phyloP scores from a whole-genome alignment of 768 basidiomycete genomes.

The Scleroderma citrinum region DNA sequence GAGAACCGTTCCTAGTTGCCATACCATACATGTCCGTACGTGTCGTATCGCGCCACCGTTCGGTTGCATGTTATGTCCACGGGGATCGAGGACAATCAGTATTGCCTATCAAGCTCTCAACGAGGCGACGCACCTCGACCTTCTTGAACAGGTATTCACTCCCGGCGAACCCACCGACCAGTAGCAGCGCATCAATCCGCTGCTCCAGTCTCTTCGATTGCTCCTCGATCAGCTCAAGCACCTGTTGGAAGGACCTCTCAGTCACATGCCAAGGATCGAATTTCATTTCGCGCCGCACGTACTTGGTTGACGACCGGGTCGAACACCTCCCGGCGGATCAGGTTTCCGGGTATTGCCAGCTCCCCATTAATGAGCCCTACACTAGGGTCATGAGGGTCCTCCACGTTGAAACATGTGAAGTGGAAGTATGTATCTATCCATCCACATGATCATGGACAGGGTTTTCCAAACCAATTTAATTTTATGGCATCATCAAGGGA shows the following conservation, averaged over 20 bases:
- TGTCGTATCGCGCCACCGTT: background rate
- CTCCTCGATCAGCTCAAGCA: constrained; percentile 71
- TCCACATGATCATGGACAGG: too few relatives aligned
- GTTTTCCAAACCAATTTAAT: too few relatives aligned
- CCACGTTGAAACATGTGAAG: constrained; percentile 86
- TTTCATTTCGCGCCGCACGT: constrained; percentile 10
- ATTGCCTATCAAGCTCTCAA: background rate
- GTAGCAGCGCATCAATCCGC: constrained; percentile 73
- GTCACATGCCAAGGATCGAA: constrained; percentile 3
- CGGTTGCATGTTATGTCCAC: background rate
- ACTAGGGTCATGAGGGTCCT: constrained; percentile 72
- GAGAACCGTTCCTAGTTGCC: constrained; percentile 57
- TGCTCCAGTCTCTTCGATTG: constrained; percentile 65
- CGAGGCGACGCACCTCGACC: constrained; percentile 52
- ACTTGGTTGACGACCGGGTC: constrained; percentile 83
- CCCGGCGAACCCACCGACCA: constrained; percentile 87
- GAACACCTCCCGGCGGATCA: constrained; percentile 79
- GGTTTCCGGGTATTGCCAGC: constrained; percentile 72
- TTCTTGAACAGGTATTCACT: constrained; percentile 79
- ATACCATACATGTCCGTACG: constrained; percentile 8
- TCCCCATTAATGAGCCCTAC: constrained; percentile 82
- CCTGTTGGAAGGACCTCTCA: constrained; percentile 39
- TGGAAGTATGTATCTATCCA: constrained; percentile 71
- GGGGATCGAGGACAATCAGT: background rate
- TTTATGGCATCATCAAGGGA: too few relatives aligned